A percentile compares a stretch with the other conserved stretches of the same genome.
Conservation (phyloP, 2,329 filamentous ascomycete genomes). For the Stachybotrys elegans region DNA sequence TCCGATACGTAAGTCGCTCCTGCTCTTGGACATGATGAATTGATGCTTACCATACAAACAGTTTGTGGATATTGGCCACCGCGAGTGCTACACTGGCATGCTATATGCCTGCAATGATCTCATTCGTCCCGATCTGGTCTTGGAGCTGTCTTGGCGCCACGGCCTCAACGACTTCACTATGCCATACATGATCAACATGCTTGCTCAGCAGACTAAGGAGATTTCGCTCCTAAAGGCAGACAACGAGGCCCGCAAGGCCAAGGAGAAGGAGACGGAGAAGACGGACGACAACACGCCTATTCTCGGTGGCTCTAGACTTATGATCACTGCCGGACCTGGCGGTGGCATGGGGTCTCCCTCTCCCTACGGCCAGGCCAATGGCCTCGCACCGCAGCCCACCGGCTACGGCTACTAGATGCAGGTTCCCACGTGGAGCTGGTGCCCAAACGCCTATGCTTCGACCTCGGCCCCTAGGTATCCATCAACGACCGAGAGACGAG, state of each 20-base stretch:
- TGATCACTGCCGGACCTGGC: conserved; percentile 89
- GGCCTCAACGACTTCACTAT: conserved; percentile 95
- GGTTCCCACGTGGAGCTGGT: conserved; percentile 21
- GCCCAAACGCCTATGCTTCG: too few species aligned
- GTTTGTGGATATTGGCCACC: conserved; percentile 99
- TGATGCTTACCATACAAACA: conserved; percentile 38
- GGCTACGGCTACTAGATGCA: conserved; percentile 60
- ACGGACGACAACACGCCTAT: conserved; percentile 93
- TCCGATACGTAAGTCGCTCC: conserved; percentile 83
- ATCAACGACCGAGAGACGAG: too few species aligned
- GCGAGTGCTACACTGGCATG: conserved; percentile 99
- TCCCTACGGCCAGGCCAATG: conserved; percentile 74
- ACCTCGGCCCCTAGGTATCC: too few species aligned
- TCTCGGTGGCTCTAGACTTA: conserved; percentile 78
- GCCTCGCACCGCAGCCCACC: conserved; percentile 83
- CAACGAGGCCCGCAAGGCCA: conserved; percentile 87
- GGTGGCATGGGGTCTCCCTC: conserved; percentile 55
- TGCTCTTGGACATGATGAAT: not conserved
- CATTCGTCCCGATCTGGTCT: conserved; percentile 83
- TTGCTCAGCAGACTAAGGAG: conserved; percentile 83
- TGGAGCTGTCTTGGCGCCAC: conserved; percentile 96
- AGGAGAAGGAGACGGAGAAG: conserved; percentile 68
- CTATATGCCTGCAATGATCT: conserved; percentile 98
- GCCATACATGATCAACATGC: conserved; percentile 99
- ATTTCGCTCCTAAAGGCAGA: conserved; percentile 85